These are phyloP conservation scores for Limonium bicolor DNA, from an alignment of 148 eudicot genomes.

Conservation along the genomic window DNA sequence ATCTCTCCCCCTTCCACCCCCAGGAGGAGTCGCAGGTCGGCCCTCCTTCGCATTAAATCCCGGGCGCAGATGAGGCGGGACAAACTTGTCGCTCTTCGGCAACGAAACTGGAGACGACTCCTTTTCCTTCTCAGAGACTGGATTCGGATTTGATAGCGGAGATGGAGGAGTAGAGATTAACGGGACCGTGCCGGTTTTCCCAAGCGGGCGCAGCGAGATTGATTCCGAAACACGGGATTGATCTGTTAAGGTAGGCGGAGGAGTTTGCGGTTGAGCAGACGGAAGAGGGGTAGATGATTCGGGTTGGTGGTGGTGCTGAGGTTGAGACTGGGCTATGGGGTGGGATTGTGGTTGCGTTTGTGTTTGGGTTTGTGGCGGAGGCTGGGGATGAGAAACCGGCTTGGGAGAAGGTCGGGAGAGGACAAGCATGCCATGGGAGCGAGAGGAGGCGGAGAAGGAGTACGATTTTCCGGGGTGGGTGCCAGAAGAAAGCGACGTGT, in stretches of 20 bases:
- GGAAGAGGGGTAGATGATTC: conserved; percentile 1
- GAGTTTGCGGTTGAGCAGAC: background rate
- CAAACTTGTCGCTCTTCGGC: conserved; percentile 27
- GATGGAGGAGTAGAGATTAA: background rate
- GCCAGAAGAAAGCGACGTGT: conserved; percentile 8
- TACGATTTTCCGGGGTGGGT: conserved; percentile 12
- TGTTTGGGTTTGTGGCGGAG: conserved; percentile 3
- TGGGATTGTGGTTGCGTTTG: background rate
- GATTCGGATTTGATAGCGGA: conserved; percentile 4
- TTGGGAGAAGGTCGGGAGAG: conserved; percentile 25
- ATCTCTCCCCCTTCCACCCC: conserved; percentile 10
- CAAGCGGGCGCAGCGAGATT: conserved; percentile 49
- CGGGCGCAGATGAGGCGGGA: conserved; percentile 60
- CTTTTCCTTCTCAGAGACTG: conserved; percentile 6
- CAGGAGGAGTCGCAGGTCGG: conserved; percentile 16
- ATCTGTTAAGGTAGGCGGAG: conserved; percentile 1
- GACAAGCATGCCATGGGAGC: conserved; percentile 68
- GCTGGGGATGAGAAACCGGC: conserved; percentile 17
- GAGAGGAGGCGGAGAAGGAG: conserved; percentile 29
- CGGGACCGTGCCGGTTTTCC: conserved; percentile 27
- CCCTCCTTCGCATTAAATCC: conserved; percentile 43
- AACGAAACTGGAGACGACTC: conserved; percentile 8
- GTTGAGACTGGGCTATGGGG: background rate
- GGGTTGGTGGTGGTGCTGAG: background rate
- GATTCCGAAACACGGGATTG: conserved; percentile 7